Evolutionary conservation across 2,329 filamentous ascomycete species (phyloP), one percentile per base, ranked within the genome.

Genomic region (Aspergillus texensis): DNA sequence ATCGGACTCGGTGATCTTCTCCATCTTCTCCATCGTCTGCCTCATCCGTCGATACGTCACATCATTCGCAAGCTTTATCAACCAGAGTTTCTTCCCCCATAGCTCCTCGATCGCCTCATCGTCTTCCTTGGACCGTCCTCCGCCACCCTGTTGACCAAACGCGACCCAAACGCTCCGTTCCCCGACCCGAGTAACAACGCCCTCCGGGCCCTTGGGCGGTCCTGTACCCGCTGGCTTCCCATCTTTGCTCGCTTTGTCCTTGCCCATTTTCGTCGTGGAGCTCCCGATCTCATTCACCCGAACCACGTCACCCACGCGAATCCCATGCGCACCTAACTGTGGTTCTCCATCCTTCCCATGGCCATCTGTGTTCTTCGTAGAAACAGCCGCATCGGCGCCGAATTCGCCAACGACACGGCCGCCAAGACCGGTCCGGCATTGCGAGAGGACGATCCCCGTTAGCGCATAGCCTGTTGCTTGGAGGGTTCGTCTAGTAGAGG

Each of bases 391-490:
- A 72, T 97, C 94, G 1, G 80, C 77, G 1, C 81, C 82, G 6
- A 99, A 87, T 76, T 97, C 94, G 4, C 97, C 81, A 1, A 99
- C 90, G 0, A 92, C 93, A 67, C 93, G 91, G n/a, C 95, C 95
- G 19, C 94, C 95, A 43, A 97, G 83, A 0, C 95, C 95, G 0
- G 95, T 99, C 34, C 94, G 89, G 74, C 91, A 91, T 21, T 91
- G 89, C 12, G 85, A 82, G 39, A 96, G 81, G 36, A 86, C 81
- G 10, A 98, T 86, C 0, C 78, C 78, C 1, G 76, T 80, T 3
- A 80, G 58, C 0, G 78, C 78, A 64, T 79, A 74, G 12, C 78
- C 78, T 0, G 77, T 76, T 19, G 78, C 77, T 71, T 80, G 78
- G 19, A 82, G 69, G 5, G 78, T 79, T 46, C 80, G 77, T 5